A percentile compares a stretch with the other conserved stretches of the same genome.
Evolutionary conservation across 352 stramenopile genomes (phyloP).

Genomic region (Phytophthora foliorum): DNA sequence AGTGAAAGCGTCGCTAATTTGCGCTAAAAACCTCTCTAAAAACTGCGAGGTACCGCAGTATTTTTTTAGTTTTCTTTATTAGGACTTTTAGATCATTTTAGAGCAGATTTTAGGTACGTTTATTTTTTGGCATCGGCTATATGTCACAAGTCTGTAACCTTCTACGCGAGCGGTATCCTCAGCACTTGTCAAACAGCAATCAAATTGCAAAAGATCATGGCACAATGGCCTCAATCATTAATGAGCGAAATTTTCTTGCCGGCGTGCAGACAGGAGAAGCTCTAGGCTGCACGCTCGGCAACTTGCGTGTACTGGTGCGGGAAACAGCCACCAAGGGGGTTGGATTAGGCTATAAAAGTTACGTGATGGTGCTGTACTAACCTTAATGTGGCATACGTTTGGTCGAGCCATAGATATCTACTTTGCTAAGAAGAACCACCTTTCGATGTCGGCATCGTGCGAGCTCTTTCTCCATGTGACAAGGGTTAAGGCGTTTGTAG

Average conservation of each 20-base stretch:
- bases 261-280: slow-evolving; percentile 8
- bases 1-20: too few species aligned
- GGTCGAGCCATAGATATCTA: too few species aligned
- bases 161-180: slow-evolving; percentile 2
- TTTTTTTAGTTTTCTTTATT: too few species aligned
- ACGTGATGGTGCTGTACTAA: slow-evolving; percentile 7
- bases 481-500: too few species aligned
- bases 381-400: slow-evolving; percentile 17
- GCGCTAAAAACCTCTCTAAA: too few species aligned
- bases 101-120: too few species aligned
- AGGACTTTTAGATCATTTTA: too few species aligned
- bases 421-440: slow-evolving; percentile 10
- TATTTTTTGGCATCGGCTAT: too few species aligned
- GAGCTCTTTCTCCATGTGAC: too few species aligned
- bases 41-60: too few species aligned
- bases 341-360: slow-evolving; percentile 11
- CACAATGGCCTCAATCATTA: slow-evolving; percentile 6
- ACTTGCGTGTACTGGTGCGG: slow-evolving; percentile 2
- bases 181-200: slow-evolving; percentile 5
- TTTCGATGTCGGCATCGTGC: too few species aligned
- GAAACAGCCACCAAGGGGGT: slow-evolving; percentile 1
- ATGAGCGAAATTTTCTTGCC: slow-evolving; percentile 10
- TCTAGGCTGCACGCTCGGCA: slow-evolving; percentile 1
- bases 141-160: slow-evolving; percentile 5
- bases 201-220: slow-evolving; percentile 8